phyloP scores from a whole-genome alignment of 257 asterid species.

The Phtheirospermum japonicum region DNA sequence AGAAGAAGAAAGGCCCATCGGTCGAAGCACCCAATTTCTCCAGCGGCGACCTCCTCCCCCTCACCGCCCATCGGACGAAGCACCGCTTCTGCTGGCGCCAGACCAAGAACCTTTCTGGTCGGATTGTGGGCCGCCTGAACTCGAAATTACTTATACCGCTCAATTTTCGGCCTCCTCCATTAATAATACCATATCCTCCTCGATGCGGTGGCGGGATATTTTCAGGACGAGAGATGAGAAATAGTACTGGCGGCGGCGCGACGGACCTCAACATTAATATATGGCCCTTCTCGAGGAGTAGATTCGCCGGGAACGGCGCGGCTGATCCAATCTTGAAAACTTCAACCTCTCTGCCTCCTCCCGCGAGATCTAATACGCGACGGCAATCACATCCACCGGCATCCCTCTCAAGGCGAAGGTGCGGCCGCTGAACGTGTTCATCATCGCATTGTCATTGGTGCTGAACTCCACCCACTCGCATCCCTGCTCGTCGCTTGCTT shows the following conservation, averaged over 20 bases:
- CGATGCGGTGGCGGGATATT: slow-evolving; percentile 85
- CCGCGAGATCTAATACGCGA: too few relatives aligned
- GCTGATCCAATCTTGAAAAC: too few relatives aligned
- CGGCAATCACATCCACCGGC: too few relatives aligned
- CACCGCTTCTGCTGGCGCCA: background rate
- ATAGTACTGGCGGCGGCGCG: background rate
- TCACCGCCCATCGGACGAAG: slow-evolving; percentile 40
- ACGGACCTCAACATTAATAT: slow-evolving; percentile 86
- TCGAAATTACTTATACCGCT: slow-evolving; percentile 25
- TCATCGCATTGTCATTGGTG: too few relatives aligned
- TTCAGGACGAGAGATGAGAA: slow-evolving; percentile 47
- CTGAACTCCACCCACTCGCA: too few relatives aligned
- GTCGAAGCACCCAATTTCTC: too few relatives aligned
- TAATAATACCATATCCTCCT: slow-evolving; percentile 6
- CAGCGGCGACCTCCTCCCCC: slow-evolving; percentile 81
- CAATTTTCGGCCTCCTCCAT: slow-evolving; percentile 33
- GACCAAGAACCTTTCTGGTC: slow-evolving; percentile 37
- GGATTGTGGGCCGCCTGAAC: slow-evolving; percentile 25
- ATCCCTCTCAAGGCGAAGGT: too few relatives aligned
- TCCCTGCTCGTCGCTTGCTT: too few relatives aligned
- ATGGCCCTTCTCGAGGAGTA: slow-evolving; percentile 92
- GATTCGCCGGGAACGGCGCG: slow-evolving; percentile 89
- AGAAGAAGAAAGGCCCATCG: too few relatives aligned
- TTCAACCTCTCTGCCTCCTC: too few relatives aligned
- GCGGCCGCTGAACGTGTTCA: too few relatives aligned